Base-by-base conservation (phyloP, 306 rosid genomes). In the Myrica gale region DNA sequence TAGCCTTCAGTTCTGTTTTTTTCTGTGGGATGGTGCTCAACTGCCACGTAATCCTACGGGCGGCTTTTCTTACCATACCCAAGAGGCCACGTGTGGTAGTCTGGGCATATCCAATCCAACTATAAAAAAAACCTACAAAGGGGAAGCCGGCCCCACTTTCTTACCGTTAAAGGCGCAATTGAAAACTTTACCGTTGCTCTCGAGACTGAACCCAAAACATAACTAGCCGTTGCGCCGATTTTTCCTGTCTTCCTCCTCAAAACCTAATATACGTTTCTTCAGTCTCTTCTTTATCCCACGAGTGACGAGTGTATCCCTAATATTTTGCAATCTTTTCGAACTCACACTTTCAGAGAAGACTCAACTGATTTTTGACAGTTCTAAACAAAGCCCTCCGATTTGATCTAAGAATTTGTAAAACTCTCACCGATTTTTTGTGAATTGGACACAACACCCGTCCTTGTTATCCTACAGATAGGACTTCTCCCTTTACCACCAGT, bases 181-280 rank as follows among this genome's bases (percentile, higher is more conserved):
- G 74, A 73, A 80, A 77, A 80, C 39, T 60, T 69, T 77, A 77
- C 82, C 84, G 84, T 84, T 84, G 72, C 23, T 57, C 55, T 41
- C 32, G 42, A 26, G 23, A 39, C 8, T 15, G 69, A 15, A 19
- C 44, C 77, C 20, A 32, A 65, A 16, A 48, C 53, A 62, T 12
- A 60, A 79, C 60, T 84, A 81, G 87, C 87, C 87, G 84, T 83
- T 83, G 56, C 75, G 7, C 72, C 63, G 13, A 20, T 62, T 17
- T 52, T 54, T 71, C 61, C n/a, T 68, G 45, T 45, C n/a, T 9
- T 57, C 0, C 63, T 48, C 63, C 21, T 21, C 9, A 21, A 21
- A 57, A 37, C 5, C 15, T 57, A 8, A 57, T 57, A 42, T 39
- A 43, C 37, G 37, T n/a, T 77, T n/a, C 23, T 46, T 19, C 65